A percentile compares a stretch with the other conserved stretches of the same genome.
Conservation (phyloP, 345 rosid species). For the Sisymbrium irio region DNA sequence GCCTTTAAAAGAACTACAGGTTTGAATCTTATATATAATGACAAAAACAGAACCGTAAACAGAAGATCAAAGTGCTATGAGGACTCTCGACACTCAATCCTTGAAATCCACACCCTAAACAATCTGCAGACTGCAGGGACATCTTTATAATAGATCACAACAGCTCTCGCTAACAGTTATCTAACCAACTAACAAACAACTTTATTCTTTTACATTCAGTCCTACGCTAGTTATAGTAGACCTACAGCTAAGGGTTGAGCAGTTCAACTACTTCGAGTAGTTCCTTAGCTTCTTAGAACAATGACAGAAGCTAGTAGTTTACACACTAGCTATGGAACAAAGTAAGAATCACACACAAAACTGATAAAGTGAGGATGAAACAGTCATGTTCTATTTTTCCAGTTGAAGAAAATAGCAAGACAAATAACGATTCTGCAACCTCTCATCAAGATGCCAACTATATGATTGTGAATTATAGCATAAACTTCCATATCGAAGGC, state of each 20-base stretch:
- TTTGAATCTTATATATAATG: no score
- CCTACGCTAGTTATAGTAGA: not conserved
- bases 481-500: not conserved
- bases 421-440: not conserved
- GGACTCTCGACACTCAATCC: no score
- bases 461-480: no score
- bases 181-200: not conserved
- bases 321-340: not conserved
- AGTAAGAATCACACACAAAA: not conserved
- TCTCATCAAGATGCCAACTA: not conserved
- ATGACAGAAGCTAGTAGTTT: not conserved
- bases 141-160: slow-evolving; percentile 3
- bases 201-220: not conserved
- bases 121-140: not conserved
- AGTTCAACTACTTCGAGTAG: not conserved
- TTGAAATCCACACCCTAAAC: not conserved
- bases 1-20: no score
- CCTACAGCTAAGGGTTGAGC: not conserved
- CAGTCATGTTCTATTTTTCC: not conserved
- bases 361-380: not conserved
- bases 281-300: not conserved
- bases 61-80: no score
- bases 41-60: no score
- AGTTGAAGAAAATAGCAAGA: not conserved
- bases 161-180: not conserved